Evolutionary conservation across 2,329 filamentous ascomycete genomes (phyloP).

Genomic region (Ophiostoma quercus): DNA sequence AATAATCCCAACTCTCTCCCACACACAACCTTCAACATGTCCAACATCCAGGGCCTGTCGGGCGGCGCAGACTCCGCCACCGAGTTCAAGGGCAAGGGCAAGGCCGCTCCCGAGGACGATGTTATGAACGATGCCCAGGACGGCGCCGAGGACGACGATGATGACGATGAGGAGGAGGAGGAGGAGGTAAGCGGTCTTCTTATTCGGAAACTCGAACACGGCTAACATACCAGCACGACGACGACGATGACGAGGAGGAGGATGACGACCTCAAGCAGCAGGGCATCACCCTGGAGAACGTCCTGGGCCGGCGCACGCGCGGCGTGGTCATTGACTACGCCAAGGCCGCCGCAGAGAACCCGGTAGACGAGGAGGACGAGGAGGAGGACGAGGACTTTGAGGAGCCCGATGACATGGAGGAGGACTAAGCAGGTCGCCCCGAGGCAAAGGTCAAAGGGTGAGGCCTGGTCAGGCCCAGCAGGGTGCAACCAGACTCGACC

Average conservation of each 20-base stretch:
- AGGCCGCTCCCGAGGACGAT: constrained; percentile 54
- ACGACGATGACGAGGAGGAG: constrained; percentile 45
- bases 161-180: constrained; percentile 64
- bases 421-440: constrained; percentile 37
- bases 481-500: not conserved
- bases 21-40: constrained; percentile 34
- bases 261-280: constrained; percentile 79
- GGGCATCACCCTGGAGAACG: constrained; percentile 86
- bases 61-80: constrained; percentile 28
- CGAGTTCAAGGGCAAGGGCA: constrained; percentile 70
- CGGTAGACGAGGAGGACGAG: constrained; percentile 70
- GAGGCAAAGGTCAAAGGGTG: not conserved
- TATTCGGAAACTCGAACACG: constrained; percentile 21
- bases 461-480: not conserved
- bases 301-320: constrained; percentile 84
- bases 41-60: constrained; percentile 44
- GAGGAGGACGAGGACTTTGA: constrained; percentile 66
- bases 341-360: constrained; percentile 77
- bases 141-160: constrained; percentile 69
- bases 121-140: constrained; percentile 60
- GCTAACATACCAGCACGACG: constrained; percentile 15
- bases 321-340: constrained; percentile 90
- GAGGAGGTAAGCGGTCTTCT: constrained; percentile 23
- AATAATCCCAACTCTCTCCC: not conserved
- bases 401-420: constrained; percentile 67